A percentile compares a stretch with the other conserved stretches of the same genome.
Evolutionary conservation across 2,329 filamentous ascomycete species (phyloP).

Genomic region (Triangularia setosa): DNA sequence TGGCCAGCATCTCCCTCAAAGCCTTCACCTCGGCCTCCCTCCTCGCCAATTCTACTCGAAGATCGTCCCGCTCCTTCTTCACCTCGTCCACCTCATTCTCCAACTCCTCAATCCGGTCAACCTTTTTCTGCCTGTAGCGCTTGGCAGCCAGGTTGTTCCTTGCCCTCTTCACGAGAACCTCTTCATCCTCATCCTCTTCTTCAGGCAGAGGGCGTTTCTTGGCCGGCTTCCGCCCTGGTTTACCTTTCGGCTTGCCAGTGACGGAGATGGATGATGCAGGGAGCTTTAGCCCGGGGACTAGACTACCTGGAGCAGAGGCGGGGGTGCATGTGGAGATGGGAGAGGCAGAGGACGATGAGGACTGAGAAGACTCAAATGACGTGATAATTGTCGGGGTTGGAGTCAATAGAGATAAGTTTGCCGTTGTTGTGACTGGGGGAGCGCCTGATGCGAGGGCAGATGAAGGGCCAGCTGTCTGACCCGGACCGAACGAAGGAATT

Average conservation of each 20-base stretch:
- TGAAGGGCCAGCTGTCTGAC: not conserved
- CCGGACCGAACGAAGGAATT: not conserved
- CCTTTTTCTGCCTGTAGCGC: constrained; percentile 60
- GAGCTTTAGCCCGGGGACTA: constrained; percentile 19
- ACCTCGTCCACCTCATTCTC: constrained; percentile 51
- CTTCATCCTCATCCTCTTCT: constrained; percentile 17
- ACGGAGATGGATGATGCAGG: not conserved
- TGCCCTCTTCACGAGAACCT: constrained; percentile 46
- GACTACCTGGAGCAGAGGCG: not conserved
- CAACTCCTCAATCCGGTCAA: constrained; percentile 55
- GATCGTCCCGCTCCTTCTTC: constrained; percentile 52
- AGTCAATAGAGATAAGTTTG: not conserved
- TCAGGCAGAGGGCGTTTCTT: not conserved
- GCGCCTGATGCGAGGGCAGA: not conserved
- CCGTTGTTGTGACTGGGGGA: not conserved
- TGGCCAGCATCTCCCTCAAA: constrained; percentile 42
- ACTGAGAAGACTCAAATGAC: constrained; percentile 5
- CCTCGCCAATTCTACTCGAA: constrained; percentile 52
- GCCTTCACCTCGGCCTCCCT: constrained; percentile 57
- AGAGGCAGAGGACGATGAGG: constrained; percentile 10
- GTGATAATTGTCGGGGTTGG: not conserved
- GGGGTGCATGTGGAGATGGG: constrained; percentile 1
- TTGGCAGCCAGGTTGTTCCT: constrained; percentile 61
- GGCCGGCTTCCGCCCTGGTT: constrained; percentile 18
- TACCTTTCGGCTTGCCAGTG: constrained; percentile 1